Evolutionary conservation across 2,329 filamentous ascomycete genomes (phyloP), one percentile per base, ranked within the genome.

Genomic region (Diaporthe amygdali): DNA sequence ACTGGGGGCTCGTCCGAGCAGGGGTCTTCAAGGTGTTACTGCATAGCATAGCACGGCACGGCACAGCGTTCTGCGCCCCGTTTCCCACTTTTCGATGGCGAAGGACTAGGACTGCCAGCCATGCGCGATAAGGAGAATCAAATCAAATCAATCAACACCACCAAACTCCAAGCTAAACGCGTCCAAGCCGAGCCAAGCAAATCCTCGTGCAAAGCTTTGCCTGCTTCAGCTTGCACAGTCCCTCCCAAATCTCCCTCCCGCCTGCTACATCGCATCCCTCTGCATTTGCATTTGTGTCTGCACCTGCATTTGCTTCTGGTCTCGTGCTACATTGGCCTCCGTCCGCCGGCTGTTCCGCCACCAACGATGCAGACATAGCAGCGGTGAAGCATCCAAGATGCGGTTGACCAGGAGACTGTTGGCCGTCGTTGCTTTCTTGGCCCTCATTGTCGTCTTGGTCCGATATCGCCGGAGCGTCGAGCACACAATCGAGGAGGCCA

Each of bases 401-500:
- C 68, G 71, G 56, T 55, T 70, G 55, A 66, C 55, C 54, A 70
- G 71, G 68, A 69, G 71, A 52, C 27, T 72, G 25, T 52, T 70
- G 63, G 34, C 68, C 56, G 32, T 72, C 32, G 63, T 71, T 44
- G 68, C 64, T 46, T 69, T 72, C 17, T 41, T 67, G 37, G 44
- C 63, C 71, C 52, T 70, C n/a, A 52, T 72, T 52, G 41, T 71
- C 55, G 63, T 72, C 41, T 27, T 72, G 39, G 22, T 72, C 46
- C 68, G 71, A 20, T 72, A 72, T 52, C 71, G 68, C 34, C 68
- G 51, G 68, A 72, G 59, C 41, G 71, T 72, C 56, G 68, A 72
- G 64, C 55, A 41, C 41, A 71, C 71, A 34, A 68, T 72, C 68
- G 69, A 71, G 56, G 71, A 72, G 32, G 69, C 69, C 54, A 71